phyloP scores from a whole-genome alignment of 2,329 filamentous ascomycete genomes.

The Colletotrichum sojae region DNA sequence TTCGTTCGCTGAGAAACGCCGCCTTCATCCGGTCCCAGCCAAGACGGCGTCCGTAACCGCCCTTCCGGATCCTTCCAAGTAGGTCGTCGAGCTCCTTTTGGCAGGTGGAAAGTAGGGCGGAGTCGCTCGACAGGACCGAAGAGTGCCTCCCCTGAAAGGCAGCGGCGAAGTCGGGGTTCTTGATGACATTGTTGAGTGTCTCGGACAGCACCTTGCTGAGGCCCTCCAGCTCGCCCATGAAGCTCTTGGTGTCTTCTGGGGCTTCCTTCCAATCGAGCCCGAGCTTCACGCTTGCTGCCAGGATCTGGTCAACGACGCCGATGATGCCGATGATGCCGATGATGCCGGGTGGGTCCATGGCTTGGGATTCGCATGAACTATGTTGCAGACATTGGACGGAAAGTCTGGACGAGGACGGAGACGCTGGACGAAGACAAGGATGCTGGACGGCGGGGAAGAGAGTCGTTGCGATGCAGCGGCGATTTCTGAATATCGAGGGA shows the following conservation, averaged over 20 bases:
- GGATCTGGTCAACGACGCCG: conserved; percentile 32
- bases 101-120: conserved; percentile 7
- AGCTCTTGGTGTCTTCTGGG: conserved; percentile 27
- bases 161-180: conserved; percentile 42
- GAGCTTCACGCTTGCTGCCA: conserved; percentile 1
- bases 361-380: background rate
- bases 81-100: conserved; percentile 4
- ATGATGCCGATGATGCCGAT: conserved; percentile 41
- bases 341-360: conserved; percentile 29
- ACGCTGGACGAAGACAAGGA: no score
- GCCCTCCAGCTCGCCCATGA: conserved; percentile 29
- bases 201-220: conserved; percentile 37
- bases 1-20: conserved; percentile 28
- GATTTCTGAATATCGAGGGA: no score
- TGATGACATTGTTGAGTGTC: conserved; percentile 32
- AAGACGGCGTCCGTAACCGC: conserved; percentile 25
- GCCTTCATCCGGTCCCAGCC: conserved; percentile 41
- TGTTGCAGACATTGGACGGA: no score
- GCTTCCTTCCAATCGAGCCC: conserved; percentile 41
- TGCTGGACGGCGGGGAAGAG: no score
- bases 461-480: no score
- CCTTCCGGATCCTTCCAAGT: conserved; percentile 2
- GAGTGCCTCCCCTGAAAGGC: conserved; percentile 44
- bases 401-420: no score
- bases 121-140: conserved; percentile 20